Percentiles rank a stretch among this genome's conserved stretches.
Evolutionary conservation across 139 green algal species (phyloP).

Genomic region (Haematococcus lacustris): DNA sequence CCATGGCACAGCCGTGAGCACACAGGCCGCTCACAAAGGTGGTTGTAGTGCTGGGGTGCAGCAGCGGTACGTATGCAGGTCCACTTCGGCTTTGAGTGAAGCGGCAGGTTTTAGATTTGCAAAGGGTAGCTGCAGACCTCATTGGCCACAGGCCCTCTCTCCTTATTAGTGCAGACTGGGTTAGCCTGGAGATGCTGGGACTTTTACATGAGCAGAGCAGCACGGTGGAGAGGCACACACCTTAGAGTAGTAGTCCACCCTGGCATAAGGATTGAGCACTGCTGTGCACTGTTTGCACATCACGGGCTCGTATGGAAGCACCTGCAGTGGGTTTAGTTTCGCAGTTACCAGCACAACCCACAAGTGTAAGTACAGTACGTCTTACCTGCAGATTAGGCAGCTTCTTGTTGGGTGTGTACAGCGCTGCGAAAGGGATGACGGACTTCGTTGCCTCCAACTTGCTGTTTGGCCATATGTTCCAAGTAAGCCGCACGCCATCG

Average conservation of each 20-base stretch:
- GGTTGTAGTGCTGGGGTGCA: no score
- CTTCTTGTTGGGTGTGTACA: conserved; percentile 86
- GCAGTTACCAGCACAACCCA: no score
- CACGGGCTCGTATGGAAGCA: conserved; percentile 90
- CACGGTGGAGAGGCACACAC: background rate
- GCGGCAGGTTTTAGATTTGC: background rate
- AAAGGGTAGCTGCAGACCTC: background rate
- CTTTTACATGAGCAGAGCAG: background rate
- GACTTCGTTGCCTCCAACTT: conserved; percentile 93
- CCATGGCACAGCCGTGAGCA: background rate
- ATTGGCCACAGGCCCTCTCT: background rate
- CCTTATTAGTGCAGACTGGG: background rate
- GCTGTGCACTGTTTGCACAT: conserved; percentile 86
- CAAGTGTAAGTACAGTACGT: no score
- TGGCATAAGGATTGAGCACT: conserved; percentile 90
- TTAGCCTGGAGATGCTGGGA: background rate
- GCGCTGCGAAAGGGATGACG: conserved; percentile 85
- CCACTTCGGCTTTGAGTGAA: no score
- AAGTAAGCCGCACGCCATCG: conserved; percentile 57
- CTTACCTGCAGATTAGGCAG: conserved; percentile 75
- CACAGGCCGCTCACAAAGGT: background rate
- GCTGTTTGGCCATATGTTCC: conserved; percentile 94
- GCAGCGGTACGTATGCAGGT: no score
- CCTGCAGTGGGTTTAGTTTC: conserved; percentile 96
- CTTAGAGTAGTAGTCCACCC: conserved; percentile 83